Evolutionary conservation across 805 yeast species (phyloP).

Genomic region (Candida andamanensis): DNA sequence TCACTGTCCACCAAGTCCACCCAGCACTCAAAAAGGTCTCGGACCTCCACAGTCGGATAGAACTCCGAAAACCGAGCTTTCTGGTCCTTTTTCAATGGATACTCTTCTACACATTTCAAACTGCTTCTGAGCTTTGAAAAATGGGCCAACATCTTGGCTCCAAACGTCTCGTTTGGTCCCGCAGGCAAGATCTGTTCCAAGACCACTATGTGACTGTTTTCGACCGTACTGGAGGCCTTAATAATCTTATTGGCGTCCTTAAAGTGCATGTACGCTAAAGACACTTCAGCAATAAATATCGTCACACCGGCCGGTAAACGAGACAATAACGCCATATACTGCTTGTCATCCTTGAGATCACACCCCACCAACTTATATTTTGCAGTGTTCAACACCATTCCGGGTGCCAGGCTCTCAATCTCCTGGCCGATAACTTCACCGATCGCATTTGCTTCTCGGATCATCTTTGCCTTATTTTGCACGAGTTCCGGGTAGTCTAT

Average conservation of each 20-base stretch:
- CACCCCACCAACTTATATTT: slow-evolving; percentile 62
- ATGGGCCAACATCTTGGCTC: slow-evolving; percentile 69
- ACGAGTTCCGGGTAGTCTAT: slow-evolving; percentile 73
- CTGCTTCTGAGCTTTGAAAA: slow-evolving; percentile 65
- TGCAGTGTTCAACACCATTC: slow-evolving; percentile 22
- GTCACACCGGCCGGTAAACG: slow-evolving; percentile 22
- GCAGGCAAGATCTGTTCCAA: slow-evolving; percentile 71
- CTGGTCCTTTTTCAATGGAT: slow-evolving; percentile 51
- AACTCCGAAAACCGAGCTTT: slow-evolving; percentile 45
- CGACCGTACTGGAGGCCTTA: slow-evolving; percentile 37
- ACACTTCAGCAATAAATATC: slow-evolving; percentile 76
- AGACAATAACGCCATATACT: slow-evolving; percentile 30
- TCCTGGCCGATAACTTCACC: slow-evolving; percentile 37
- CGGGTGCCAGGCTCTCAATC: slow-evolving; percentile 15
- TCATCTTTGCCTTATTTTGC: slow-evolving; percentile 48
- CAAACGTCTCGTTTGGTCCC: slow-evolving; percentile 60
- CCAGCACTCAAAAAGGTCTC: slow-evolving; percentile 61
- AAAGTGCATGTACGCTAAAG: slow-evolving; percentile 74
- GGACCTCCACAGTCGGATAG: slow-evolving; percentile 44
- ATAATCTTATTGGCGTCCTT: slow-evolving; percentile 61
- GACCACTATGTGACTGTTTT: slow-evolving; percentile 53
- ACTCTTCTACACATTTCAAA: slow-evolving; percentile 54
- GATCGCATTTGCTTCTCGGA: slow-evolving; percentile 45
- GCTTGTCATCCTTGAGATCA: slow-evolving; percentile 47
- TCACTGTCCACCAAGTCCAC: slow-evolving; percentile 30